Percentiles rank a stretch among this genome's conserved stretches.
Conservation (phyloP, 2,329 filamentous ascomycete genomes). For the Davidsoniella eucalypti region DNA sequence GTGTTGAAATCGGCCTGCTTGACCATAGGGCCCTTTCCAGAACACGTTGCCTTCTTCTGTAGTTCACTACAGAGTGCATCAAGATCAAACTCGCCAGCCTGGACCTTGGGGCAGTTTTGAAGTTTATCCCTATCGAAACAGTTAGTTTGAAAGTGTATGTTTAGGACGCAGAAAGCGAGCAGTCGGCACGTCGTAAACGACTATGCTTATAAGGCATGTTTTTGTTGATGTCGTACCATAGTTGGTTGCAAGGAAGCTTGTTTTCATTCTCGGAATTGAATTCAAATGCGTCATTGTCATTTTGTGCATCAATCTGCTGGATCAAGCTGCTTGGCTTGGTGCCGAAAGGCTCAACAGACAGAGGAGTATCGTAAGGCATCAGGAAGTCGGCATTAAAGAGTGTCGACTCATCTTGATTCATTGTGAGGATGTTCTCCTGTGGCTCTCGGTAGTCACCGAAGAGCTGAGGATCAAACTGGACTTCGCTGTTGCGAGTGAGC, state of each 20-base stretch:
- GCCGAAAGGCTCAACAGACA: constrained; percentile 14
- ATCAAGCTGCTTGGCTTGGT: constrained; percentile 6
- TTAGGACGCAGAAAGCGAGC: too few species aligned
- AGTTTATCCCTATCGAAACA: constrained; percentile 54
- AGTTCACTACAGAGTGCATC: constrained; percentile 86
- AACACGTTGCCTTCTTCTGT: constrained; percentile 90
- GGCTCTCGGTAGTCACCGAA: constrained; percentile 88
- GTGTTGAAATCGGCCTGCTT: constrained; percentile 76
- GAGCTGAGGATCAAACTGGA: constrained; percentile 77
- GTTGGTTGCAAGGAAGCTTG: constrained; percentile 10
- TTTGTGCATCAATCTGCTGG: constrained; percentile 17
- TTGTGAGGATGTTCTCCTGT: constrained; percentile 60
- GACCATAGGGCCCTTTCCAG: constrained; percentile 76
- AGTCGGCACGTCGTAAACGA: too few species aligned
- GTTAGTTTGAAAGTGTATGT: constrained; percentile 2
- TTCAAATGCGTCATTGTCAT: constrained; percentile 40
- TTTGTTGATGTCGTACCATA: constrained; percentile 7
- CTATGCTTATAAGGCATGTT: not conserved
- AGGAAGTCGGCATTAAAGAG: constrained; percentile 60
- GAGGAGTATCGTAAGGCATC: constrained; percentile 59
- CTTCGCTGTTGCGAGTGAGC: constrained; percentile 64
- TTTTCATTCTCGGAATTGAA: constrained; percentile 43
- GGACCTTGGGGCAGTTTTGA: constrained; percentile 72
- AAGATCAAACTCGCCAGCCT: constrained; percentile 82
- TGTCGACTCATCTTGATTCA: constrained; percentile 14